Percentiles rank a stretch among this genome's conserved stretches.
Conservation (phyloP, 148 eudicot genomes). For the Rhododendron henanense region DNA sequence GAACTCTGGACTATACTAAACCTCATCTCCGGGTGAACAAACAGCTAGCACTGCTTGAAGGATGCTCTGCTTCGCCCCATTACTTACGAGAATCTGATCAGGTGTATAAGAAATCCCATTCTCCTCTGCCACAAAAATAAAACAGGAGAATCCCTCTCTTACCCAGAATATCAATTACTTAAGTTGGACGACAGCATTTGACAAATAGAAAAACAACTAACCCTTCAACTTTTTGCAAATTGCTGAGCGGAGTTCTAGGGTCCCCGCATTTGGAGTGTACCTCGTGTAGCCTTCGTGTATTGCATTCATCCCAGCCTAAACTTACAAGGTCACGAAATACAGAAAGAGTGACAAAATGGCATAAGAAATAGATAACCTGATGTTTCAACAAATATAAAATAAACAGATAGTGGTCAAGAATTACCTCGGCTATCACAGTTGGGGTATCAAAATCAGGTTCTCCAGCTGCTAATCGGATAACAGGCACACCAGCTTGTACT, state of each 20-base stretch:
- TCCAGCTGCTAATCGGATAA: slow-evolving; percentile 87
- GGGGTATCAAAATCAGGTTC: slow-evolving; percentile 99
- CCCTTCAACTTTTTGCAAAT: slow-evolving; percentile 81
- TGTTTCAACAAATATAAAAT: neutral
- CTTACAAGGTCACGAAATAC: neutral
- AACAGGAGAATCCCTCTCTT: neutral
- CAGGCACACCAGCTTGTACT: slow-evolving; percentile 95
- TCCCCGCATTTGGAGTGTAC: slow-evolving; percentile 95
- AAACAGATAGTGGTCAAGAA: neutral
- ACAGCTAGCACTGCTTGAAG: slow-evolving; percentile 79
- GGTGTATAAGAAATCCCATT: slow-evolving; percentile 69
- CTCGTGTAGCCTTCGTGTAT: slow-evolving; percentile 87
- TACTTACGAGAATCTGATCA: slow-evolving; percentile 77
- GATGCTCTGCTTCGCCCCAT: slow-evolving; percentile 81
- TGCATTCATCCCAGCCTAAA: slow-evolving; percentile 85
- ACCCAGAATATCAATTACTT: neutral
- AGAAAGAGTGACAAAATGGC: slow-evolving; percentile 6
- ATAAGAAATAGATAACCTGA: neutral
- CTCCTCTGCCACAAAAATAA: slow-evolving; percentile 56
- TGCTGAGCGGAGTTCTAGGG: slow-evolving; percentile 79
- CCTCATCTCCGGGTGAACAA: slow-evolving; percentile 98
- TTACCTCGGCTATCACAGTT: slow-evolving; percentile 70
- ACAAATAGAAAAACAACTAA: slow-evolving; percentile 15
- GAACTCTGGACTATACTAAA: slow-evolving; percentile 10
- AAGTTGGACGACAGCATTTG: neutral